Conservation (phyloP, 768 basidiomycete species). For the Suillus placidus region DNA sequence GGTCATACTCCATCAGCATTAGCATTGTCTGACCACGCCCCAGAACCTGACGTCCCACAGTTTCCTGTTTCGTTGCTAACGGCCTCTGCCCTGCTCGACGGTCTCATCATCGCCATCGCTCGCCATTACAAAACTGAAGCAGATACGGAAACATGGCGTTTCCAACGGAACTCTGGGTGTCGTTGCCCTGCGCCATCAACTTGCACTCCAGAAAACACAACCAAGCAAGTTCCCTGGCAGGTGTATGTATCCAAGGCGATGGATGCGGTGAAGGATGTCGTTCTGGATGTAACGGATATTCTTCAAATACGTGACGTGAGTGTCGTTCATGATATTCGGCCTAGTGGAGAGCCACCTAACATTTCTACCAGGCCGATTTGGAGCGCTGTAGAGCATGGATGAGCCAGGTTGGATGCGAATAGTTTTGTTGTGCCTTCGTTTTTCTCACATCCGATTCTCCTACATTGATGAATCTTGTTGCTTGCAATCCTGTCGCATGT, state of each 20-base stretch:
- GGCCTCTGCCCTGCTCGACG: slow-evolving; percentile 51
- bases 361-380: slow-evolving; percentile 23
- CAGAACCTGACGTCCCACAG: slow-evolving; percentile 56
- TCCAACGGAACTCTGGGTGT: not conserved
- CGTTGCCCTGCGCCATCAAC: not conserved
- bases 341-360: not conserved
- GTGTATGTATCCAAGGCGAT: slow-evolving; percentile 16
- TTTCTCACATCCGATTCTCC: not conserved
- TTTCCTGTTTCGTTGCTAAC: slow-evolving; percentile 60
- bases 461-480: not conserved
- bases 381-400: slow-evolving; percentile 30
- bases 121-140: slow-evolving; percentile 38
- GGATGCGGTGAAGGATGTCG: slow-evolving; percentile 17
- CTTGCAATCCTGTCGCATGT: not conserved
- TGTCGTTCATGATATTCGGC: not conserved
- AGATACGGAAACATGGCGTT: slow-evolving; percentile 11
- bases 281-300: slow-evolving; percentile 29
- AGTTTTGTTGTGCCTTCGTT: not conserved
- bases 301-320: slow-evolving; percentile 27
- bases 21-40: not conserved
- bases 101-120: slow-evolving; percentile 42
- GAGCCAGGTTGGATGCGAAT: slow-evolving; percentile 15
- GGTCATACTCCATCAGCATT: not conserved
- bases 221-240: slow-evolving; percentile 17
- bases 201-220: not conserved